Conservation (phyloP, 345 rosid genomes). For the Raphanus sativus region DNA sequence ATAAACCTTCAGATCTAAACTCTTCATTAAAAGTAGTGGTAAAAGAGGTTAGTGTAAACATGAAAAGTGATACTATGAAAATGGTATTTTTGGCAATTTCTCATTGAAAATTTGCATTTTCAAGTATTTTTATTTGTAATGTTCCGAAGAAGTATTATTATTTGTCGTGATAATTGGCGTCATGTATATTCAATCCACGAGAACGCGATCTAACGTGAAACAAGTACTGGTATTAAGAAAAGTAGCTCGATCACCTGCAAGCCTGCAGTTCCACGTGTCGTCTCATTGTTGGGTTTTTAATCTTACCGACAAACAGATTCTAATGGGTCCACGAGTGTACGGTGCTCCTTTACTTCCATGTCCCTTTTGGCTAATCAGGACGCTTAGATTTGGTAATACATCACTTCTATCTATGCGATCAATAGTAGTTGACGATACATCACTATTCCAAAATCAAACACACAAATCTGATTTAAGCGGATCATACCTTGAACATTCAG, state of each 20-base stretch:
- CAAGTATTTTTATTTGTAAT: neutral
- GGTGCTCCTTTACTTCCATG: conserved; percentile 32
- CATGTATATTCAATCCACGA: conserved; percentile 9
- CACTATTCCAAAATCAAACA: conserved; percentile 5
- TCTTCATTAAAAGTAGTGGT: too few relatives aligned
- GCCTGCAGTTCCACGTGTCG: conserved; percentile 7
- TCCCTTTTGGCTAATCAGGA: conserved; percentile 22
- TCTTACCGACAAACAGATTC: conserved; percentile 25
- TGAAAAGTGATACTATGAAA: too few relatives aligned
- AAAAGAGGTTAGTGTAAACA: too few relatives aligned
- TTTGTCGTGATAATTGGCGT: conserved; percentile 2
- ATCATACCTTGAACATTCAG: neutral
- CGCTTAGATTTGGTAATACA: conserved; percentile 27
- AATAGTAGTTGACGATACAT: conserved; percentile 20
- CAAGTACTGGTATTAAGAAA: neutral
- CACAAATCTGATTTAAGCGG: neutral
- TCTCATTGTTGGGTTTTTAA: neutral
- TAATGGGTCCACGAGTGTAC: conserved; percentile 28
- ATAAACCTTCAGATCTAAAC: too few relatives aligned
- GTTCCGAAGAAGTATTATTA: neutral
- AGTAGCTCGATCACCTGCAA: neutral
- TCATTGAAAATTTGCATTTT: neutral
- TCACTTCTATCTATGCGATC: conserved; percentile 25
- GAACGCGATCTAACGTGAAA: conserved; percentile 25
- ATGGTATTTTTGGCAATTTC: too few relatives aligned